Evolutionary conservation across 129 eudicot genomes (phyloP).

Genomic region (Solidago caesia): DNA sequence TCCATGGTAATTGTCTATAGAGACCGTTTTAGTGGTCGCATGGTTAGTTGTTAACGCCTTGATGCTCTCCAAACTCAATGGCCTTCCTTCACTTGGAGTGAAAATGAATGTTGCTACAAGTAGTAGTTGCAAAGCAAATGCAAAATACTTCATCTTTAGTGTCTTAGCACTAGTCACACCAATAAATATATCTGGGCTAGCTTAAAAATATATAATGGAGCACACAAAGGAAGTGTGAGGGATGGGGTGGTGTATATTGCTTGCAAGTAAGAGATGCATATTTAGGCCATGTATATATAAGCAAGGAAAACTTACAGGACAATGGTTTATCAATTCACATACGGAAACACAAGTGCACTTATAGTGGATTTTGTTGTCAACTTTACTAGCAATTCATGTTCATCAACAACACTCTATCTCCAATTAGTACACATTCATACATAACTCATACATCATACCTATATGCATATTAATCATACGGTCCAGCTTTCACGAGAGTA

Average conservation of each 20-base stretch:
- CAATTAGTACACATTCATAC: conserved; percentile 8
- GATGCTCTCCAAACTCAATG: conserved; percentile 16
- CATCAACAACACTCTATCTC: conserved; percentile 5
- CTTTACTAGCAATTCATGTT: conserved; percentile 23
- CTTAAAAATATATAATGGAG: conserved; percentile 5
- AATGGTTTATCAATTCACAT: conserved; percentile 18
- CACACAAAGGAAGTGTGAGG: neutral
- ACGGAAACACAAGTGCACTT: conserved; percentile 14
- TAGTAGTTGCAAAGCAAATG: conserved; percentile 20
- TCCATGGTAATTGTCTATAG: neutral
- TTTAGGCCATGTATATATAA: conserved; percentile 30
- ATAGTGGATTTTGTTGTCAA: conserved; percentile 26
- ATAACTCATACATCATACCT: neutral
- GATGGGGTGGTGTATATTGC: conserved; percentile 15
- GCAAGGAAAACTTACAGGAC: conserved; percentile 15
- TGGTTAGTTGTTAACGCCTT: conserved; percentile 16
- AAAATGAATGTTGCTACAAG: conserved; percentile 23
- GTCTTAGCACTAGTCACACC: conserved; percentile 13
- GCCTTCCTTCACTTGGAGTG: conserved; percentile 35
- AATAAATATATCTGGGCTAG: neutral
- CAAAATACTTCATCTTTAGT: conserved; percentile 20
- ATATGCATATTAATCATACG: too few species aligned
- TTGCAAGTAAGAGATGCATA: conserved; percentile 33
- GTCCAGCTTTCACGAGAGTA: too few species aligned
- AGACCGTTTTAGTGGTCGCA: neutral